Evolutionary conservation across 768 basidiomycete species (phyloP).

Genomic region (Amanita pseudoporphyria): DNA sequence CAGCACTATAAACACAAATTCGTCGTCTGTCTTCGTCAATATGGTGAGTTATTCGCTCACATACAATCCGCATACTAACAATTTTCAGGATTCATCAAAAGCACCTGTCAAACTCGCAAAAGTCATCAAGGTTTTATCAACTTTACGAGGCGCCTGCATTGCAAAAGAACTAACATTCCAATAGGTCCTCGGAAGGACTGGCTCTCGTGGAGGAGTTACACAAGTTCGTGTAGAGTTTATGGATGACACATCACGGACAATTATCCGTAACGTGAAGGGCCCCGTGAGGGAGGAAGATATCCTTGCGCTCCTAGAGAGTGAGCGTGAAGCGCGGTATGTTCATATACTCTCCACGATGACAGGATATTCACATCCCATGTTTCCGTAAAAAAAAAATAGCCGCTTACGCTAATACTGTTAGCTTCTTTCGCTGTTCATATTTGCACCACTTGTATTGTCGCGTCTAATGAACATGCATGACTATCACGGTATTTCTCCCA

Average conservation of each 20-base stretch:
- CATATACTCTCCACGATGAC: constrained; percentile 10
- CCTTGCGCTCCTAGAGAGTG: constrained; percentile 91
- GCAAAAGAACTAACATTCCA: constrained; percentile 4
- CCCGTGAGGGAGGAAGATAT: constrained; percentile 96
- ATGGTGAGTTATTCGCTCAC: constrained; percentile 24
- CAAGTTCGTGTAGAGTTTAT: constrained; percentile 99
- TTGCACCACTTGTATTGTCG: neutral
- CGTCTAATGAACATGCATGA: constrained; percentile 3
- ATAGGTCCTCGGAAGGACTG: constrained; percentile 96
- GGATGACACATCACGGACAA: constrained; percentile 91
- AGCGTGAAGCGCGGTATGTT: constrained; percentile 97
- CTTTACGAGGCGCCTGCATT: neutral
- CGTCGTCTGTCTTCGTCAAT: constrained; percentile 7
- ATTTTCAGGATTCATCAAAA: constrained; percentile 71
- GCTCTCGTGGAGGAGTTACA: constrained; percentile 97
- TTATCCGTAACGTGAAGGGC: constrained; percentile 99
- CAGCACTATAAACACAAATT: constrained; percentile 10
- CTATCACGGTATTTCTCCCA: neutral
- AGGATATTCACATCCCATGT: neutral
- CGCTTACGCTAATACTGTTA: constrained; percentile 4
- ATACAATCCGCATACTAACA: constrained; percentile 4
- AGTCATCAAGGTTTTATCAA: constrained; percentile 78
- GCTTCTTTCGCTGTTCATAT: neutral
- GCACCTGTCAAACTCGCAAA: constrained; percentile 94
- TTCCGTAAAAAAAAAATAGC: neutral